These are phyloP conservation scores for Acacia pycnantha DNA, from an alignment of 331 rosid species.

Conservation along the genomic window DNA sequence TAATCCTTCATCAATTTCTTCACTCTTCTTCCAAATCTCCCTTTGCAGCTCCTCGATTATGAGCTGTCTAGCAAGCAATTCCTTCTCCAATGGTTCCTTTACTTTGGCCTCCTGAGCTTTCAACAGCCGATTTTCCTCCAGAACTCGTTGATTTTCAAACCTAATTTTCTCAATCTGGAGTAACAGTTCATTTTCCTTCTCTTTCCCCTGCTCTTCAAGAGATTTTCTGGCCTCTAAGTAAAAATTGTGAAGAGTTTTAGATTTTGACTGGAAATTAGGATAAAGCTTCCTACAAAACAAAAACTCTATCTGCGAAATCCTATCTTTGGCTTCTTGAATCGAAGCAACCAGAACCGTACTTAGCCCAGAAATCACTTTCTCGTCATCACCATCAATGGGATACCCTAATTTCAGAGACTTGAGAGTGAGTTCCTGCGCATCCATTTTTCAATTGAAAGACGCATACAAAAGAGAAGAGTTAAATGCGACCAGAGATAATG, in stretches of 20 bases:
- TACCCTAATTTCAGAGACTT: conserved; percentile 32
- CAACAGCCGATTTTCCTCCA: conserved; percentile 47
- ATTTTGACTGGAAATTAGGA: conserved; percentile 60
- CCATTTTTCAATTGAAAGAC: conserved; percentile 39
- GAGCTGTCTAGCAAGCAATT: conserved; percentile 33
- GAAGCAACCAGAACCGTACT: conserved; percentile 84
- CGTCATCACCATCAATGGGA: conserved; percentile 40
- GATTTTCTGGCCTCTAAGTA: conserved; percentile 39
- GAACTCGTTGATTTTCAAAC: conserved; percentile 36
- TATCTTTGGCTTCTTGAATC: conserved; percentile 77
- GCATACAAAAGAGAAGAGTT: neutral
- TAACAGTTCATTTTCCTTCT: conserved; percentile 40
- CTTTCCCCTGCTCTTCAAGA: conserved; percentile 41
- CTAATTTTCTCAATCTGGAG: conserved; percentile 38
- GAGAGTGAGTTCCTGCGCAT: conserved; percentile 25
- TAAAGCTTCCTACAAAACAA: conserved; percentile 73
- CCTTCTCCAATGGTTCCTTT: conserved; percentile 25
- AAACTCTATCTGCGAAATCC: conserved; percentile 74
- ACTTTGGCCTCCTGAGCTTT: conserved; percentile 40
- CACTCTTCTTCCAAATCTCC: conserved; percentile 33
- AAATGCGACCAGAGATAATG: neutral
- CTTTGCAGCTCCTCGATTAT: conserved; percentile 45
- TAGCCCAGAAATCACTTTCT: conserved; percentile 51
- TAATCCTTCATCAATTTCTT: conserved; percentile 50
- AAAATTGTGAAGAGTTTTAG: conserved; percentile 36